Conservation (phyloP, 495 filamentous ascomycete species). For the Neurospora sp. region DNA sequence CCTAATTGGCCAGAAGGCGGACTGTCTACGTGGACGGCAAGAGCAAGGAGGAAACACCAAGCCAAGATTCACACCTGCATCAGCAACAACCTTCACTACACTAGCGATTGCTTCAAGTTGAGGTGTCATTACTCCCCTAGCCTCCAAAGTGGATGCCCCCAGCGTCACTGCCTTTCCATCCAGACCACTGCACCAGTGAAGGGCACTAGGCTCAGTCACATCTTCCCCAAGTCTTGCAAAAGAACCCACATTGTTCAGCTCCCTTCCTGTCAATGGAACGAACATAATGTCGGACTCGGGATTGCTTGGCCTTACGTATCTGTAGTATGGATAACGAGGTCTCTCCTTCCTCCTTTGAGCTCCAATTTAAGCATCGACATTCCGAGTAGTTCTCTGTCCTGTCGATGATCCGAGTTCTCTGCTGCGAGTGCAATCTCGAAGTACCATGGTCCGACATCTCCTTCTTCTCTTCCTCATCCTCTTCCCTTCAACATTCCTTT, state of each 20-base stretch:
- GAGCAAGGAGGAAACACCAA: neutral
- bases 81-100: neutral
- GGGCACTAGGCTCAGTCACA: neutral
- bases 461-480: neutral
- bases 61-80: neutral
- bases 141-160: neutral
- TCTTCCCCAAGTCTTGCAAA: neutral
- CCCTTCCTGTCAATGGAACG: neutral
- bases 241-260: neutral
- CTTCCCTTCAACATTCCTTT: neutral
- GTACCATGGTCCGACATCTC: neutral
- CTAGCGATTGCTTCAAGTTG: neutral
- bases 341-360: neutral
- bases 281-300: neutral
- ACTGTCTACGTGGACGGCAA: neutral
- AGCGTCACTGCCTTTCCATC: neutral
- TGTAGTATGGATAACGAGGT: neutral
- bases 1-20: neutral
- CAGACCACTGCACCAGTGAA: neutral
- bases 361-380: neutral
- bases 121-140: neutral
- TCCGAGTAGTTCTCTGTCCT: neutral
- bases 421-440: neutral
- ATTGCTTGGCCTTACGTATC: neutral
- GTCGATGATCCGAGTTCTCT: neutral